Evolutionary conservation across 345 rosid species (phyloP).

Genomic region (Carallia pectinifolia): DNA sequence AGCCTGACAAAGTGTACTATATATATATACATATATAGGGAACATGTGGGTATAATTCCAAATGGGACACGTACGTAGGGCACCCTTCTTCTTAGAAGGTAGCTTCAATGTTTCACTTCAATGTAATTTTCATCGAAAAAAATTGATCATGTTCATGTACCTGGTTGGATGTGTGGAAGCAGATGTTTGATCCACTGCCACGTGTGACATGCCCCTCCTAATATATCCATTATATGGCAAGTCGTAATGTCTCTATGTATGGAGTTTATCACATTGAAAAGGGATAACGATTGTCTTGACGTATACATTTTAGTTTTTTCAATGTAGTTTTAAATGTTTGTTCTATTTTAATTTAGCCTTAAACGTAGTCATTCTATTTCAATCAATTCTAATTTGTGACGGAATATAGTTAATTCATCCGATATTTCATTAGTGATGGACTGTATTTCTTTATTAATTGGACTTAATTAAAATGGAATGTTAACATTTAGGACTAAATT

Average conservation of each 20-base stretch:
- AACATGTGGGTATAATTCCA: conserved; percentile 23
- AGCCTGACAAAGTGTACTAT: conserved; percentile 32
- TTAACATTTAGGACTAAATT: no score
- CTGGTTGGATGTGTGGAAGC: background rate
- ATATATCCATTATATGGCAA: background rate
- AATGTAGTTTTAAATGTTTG: no score
- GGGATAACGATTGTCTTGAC: no score
- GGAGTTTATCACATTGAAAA: background rate
- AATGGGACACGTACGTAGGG: background rate
- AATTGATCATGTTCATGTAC: background rate
- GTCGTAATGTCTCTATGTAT: background rate
- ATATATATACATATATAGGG: background rate
- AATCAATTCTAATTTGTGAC: no score
- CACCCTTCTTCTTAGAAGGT: background rate
- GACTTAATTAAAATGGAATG: no score
- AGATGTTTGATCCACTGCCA: background rate
- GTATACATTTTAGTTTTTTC: no score
- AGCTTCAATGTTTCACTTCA: background rate
- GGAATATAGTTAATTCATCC: no score
- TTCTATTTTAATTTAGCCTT: no score
- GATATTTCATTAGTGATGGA: no score
- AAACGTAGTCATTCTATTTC: no score
- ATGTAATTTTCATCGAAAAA: background rate
- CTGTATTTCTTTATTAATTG: no score
- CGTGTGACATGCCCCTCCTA: no score